phyloP scores from a whole-genome alignment of 2,329 filamentous ascomycete genomes.

The Fusarium subglutinans region DNA sequence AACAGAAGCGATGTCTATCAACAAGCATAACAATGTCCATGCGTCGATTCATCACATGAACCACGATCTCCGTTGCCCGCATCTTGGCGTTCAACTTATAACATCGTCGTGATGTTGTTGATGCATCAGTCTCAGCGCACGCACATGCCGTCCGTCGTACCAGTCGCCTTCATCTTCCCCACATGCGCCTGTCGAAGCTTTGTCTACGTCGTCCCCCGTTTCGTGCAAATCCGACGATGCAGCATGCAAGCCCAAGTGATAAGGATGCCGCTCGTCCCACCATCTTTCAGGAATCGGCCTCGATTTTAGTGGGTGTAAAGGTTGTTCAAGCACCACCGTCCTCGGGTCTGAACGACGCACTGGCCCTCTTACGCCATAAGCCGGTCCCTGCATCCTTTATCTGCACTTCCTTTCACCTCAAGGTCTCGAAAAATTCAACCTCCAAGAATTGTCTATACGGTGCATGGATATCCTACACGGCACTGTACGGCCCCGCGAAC shows the following conservation, averaged over 20 bases:
- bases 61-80: conserved; percentile 4
- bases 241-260: conserved; percentile 6
- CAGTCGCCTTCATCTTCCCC: conserved; percentile 17
- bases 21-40: background rate
- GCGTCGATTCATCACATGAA: conserved; percentile 15
- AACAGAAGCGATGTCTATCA: background rate
- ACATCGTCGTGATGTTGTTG: conserved; percentile 16
- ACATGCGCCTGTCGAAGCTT: conserved; percentile 37
- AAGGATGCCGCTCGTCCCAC: conserved; percentile 23
- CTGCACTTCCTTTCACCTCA: conserved; percentile 33
- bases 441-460: conserved; percentile 44
- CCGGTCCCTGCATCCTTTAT: conserved; percentile 43
- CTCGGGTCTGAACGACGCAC: conserved; percentile 23
- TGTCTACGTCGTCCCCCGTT: conserved; percentile 18
- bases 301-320: conserved; percentile 20
- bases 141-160: conserved; percentile 2
- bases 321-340: conserved; percentile 20
- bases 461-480: conserved; percentile 31
- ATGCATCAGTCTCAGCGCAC: conserved; percentile 13
- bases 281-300: conserved; percentile 21
- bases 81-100: conserved; percentile 26
- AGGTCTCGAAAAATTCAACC: conserved; percentile 34
- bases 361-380: conserved; percentile 30
- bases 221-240: conserved; percentile 26
- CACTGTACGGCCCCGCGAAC: conserved; percentile 17